These are phyloP conservation scores for Hypholoma fasciculare DNA, from an alignment of 768 basidiomycete species.

Conservation along the genomic window DNA sequence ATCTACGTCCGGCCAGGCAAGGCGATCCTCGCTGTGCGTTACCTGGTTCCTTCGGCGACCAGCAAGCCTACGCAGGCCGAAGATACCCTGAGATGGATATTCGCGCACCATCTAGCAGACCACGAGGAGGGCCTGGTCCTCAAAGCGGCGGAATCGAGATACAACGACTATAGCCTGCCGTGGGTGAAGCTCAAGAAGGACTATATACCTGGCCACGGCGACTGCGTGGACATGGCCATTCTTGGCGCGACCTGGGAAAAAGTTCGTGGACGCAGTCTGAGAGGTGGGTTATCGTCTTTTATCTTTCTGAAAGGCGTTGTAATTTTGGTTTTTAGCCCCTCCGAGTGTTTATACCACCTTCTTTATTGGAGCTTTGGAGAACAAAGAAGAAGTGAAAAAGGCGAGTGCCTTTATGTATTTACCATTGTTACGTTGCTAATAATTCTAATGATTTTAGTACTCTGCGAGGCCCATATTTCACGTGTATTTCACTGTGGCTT, in stretches of 20 bases:
- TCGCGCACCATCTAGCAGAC: constrained; percentile 51
- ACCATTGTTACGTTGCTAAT: neutral
- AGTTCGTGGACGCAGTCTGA: constrained; percentile 70
- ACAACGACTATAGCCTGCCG: constrained; percentile 61
- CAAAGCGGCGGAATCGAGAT: constrained; percentile 68
- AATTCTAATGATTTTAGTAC: constrained; percentile 36
- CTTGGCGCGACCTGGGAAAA: constrained; percentile 82
- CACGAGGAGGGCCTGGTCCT: constrained; percentile 74
- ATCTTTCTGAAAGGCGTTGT: neutral
- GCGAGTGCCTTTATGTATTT: neutral
- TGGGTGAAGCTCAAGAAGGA: constrained; percentile 93
- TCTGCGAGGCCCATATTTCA: constrained; percentile 58
- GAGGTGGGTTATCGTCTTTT: constrained; percentile 47
- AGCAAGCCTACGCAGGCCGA: constrained; percentile 12
- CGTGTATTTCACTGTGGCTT: constrained; percentile 74
- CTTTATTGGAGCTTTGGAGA: constrained; percentile 69
- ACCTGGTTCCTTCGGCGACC: constrained; percentile 39
- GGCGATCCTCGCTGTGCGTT: constrained; percentile 62
- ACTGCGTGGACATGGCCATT: constrained; percentile 76
- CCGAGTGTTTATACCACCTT: constrained; percentile 77
- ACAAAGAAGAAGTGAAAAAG: constrained; percentile 37
- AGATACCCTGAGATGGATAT: constrained; percentile 37
- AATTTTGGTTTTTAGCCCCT: constrained; percentile 46
- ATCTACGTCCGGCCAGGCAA: constrained; percentile 57
- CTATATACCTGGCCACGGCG: constrained; percentile 84